Evolutionary conservation across 306 rosid genomes (phyloP).

Genomic region (Rubus parviflorus): DNA sequence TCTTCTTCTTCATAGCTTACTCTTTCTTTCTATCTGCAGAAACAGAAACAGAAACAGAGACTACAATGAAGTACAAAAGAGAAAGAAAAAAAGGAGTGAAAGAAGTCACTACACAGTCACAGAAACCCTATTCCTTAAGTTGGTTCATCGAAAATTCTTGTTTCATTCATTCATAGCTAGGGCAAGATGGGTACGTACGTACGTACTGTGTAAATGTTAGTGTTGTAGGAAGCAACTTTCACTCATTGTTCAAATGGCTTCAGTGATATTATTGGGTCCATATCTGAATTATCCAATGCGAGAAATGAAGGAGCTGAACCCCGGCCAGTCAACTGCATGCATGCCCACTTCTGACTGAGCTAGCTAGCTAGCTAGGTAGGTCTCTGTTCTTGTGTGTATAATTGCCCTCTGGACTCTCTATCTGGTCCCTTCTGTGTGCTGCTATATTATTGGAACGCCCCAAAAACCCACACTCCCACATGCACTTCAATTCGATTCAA

Average conservation of each 20-base stretch:
- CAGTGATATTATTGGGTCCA: not conserved
- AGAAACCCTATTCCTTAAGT: slow-evolving; percentile 1
- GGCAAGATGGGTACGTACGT: not conserved
- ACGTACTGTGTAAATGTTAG: not conserved
- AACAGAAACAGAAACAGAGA: not conserved
- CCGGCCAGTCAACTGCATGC: not conserved
- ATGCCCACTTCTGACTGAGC: not conserved
- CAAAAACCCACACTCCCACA: not conserved
- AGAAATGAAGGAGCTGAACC: not conserved
- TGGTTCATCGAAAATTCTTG: not conserved
- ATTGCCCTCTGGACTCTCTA: not conserved
- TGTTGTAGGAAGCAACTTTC: not conserved
- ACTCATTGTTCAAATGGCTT: not conserved
- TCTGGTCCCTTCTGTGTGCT: not conserved
- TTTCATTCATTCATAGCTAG: not conserved
- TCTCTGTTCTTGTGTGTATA: not conserved
- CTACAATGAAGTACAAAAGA: not conserved
- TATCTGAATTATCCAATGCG: not conserved
- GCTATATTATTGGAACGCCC: not conserved
- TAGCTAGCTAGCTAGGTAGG: not conserved
- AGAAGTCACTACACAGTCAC: not conserved
- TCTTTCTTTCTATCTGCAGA: not conserved
- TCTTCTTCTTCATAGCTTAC: not conserved
- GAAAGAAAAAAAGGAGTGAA: not conserved
- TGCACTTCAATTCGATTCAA: not conserved